These are phyloP conservation scores for Solanum stenotomum DNA, from an alignment of 257 asterid species.

Conservation along the genomic window DNA sequence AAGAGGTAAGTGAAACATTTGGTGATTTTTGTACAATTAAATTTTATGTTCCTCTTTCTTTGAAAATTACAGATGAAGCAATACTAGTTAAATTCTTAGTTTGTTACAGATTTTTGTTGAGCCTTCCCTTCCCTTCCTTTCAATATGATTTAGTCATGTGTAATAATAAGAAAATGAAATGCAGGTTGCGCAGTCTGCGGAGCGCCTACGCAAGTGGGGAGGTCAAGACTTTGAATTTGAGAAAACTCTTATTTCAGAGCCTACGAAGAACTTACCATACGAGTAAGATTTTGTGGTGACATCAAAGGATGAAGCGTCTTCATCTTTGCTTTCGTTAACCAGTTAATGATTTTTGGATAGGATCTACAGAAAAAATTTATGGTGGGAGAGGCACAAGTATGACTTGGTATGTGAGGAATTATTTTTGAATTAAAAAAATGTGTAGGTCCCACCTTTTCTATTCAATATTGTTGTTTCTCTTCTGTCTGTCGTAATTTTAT, in stretches of 20 bases:
- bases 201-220: conserved; percentile 65
- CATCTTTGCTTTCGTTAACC: too few relatives aligned
- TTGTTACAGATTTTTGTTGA: background rate
- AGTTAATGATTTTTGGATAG: too few relatives aligned
- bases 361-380: too few relatives aligned
- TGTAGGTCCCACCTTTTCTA: too few relatives aligned
- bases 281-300: background rate
- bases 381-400: too few relatives aligned
- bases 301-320: background rate
- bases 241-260: background rate
- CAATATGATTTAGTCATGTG: background rate
- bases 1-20: conserved; percentile 36
- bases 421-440: too few relatives aligned
- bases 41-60: background rate
- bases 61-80: background rate
- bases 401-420: too few relatives aligned
- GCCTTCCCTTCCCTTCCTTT: background rate
- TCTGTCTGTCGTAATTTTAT: too few relatives aligned
- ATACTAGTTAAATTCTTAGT: background rate
- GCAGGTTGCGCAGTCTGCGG: conserved; percentile 55
- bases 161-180: background rate
- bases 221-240: conserved; percentile 20
- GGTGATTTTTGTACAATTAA: background rate
- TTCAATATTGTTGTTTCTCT: too few relatives aligned
- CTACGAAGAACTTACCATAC: background rate